phyloP scores from a whole-genome alignment of 129 eudicot species.

The Mikania micrantha region DNA sequence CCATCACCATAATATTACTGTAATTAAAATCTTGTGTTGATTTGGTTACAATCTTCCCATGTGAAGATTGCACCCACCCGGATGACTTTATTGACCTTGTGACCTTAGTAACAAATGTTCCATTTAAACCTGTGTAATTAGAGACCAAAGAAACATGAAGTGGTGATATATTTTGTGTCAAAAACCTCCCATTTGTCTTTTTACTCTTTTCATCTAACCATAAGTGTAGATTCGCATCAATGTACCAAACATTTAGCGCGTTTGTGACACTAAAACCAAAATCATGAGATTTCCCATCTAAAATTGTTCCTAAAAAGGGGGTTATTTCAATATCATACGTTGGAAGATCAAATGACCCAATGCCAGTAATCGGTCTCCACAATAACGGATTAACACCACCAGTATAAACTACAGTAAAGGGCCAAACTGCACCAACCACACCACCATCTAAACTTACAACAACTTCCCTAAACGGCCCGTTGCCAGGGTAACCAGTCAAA shows the following conservation, averaged over 20 bases:
- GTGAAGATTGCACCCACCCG: slow-evolving; percentile 66
- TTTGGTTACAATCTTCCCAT: slow-evolving; percentile 56
- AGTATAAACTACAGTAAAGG: slow-evolving; percentile 67
- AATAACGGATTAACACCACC: slow-evolving; percentile 78
- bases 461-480: slow-evolving; percentile 88
- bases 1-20: slow-evolving; percentile 52
- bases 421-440: slow-evolving; percentile 66
- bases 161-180: slow-evolving; percentile 31
- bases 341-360: slow-evolving; percentile 81
- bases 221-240: slow-evolving; percentile 77
- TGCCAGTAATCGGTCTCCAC: slow-evolving; percentile 82
- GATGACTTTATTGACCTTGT: slow-evolving; percentile 44
- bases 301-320: slow-evolving; percentile 53
- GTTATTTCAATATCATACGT: slow-evolving; percentile 78
- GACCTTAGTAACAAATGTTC: slow-evolving; percentile 41
- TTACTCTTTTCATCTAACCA: slow-evolving; percentile 58
- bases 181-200: slow-evolving; percentile 41
- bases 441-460: slow-evolving; percentile 56
- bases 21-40: slow-evolving; percentile 49
- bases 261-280: slow-evolving; percentile 62
- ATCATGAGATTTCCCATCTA: slow-evolving; percentile 53
- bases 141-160: slow-evolving; percentile 27
- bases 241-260: slow-evolving; percentile 71
- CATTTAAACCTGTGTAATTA: slow-evolving; percentile 60
- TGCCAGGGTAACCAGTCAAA: slow-evolving; percentile 47